phyloP scores from a whole-genome alignment of 1,284 basidiomycete species.

The Ustilago lituana region DNA sequence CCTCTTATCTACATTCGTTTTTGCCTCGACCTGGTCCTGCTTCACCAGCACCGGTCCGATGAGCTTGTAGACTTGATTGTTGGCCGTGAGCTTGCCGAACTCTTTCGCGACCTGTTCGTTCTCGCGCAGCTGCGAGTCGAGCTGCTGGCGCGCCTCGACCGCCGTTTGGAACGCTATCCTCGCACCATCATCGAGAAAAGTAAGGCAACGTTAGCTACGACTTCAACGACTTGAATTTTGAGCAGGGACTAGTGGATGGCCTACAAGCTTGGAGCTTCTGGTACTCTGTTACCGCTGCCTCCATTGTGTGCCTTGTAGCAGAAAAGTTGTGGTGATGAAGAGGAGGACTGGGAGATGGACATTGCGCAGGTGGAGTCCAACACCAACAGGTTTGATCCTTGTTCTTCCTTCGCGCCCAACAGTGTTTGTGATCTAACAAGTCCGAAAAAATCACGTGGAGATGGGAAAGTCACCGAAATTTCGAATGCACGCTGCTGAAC shows the following conservation, averaged over 20 bases:
- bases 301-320: constrained; percentile 23
- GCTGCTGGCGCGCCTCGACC: constrained; percentile 58
- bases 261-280: constrained; percentile 52
- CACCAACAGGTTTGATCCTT: no score
- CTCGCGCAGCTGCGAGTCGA: constrained; percentile 80
- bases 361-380: not conserved
- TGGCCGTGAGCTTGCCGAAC: constrained; percentile 78
- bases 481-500: no score
- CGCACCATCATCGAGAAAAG: not conserved
- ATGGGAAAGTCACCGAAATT: not conserved
- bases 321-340: not conserved
- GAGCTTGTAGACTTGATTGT: constrained; percentile 89
- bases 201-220: no score
- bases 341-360: not conserved
- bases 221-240: no score
- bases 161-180: constrained; percentile 50
- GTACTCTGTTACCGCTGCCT: constrained; percentile 42
- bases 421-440: constrained; percentile 2
- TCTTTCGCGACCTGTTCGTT: constrained; percentile 95
- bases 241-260: not conserved
- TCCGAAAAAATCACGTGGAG: no score
- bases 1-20: constrained; percentile 87
- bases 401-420: no score
- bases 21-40: constrained; percentile 89
- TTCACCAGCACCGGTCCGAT: constrained; percentile 89